Percentiles rank a stretch among this genome's conserved stretches.
Conservation (phyloP, 306 rosid species). For the Chamaecrista fasciculata region DNA sequence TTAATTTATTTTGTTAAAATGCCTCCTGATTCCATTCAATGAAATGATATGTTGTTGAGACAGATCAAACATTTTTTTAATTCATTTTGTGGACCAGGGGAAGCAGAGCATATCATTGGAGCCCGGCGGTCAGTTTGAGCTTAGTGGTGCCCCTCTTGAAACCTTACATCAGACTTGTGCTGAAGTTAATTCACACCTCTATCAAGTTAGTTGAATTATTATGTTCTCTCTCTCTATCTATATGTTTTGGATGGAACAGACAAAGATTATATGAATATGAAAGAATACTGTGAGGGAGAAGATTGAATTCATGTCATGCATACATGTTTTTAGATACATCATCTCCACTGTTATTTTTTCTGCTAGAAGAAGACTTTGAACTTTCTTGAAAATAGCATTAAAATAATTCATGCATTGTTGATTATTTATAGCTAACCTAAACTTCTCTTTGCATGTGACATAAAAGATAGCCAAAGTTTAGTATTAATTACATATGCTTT, state of each 20-base stretch:
- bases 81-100: conserved; percentile 57
- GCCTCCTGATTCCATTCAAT: conserved; percentile 7
- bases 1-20: conserved; percentile 16
- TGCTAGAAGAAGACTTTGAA: background rate
- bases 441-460: background rate
- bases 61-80: background rate
- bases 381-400: background rate
- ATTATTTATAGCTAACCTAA: background rate
- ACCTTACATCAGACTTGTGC: conserved; percentile 97
- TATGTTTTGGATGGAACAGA: background rate
- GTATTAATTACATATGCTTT: background rate
- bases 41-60: background rate
- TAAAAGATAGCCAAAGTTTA: conserved; percentile 14
- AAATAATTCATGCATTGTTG: conserved; percentile 4
- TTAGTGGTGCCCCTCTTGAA: conserved; percentile 96
- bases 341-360: background rate
- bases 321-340: conserved; percentile 9
- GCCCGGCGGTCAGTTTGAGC: conserved; percentile 98
- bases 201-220: conserved; percentile 55
- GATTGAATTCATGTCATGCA: background rate
- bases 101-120: conserved; percentile 92
- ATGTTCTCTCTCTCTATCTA: too few relatives aligned
- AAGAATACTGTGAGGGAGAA: background rate
- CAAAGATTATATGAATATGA: background rate
- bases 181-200: conserved; percentile 89